Conservation (phyloP, 805 yeast genomes). For the Metschnikowia corniflorae region DNA sequence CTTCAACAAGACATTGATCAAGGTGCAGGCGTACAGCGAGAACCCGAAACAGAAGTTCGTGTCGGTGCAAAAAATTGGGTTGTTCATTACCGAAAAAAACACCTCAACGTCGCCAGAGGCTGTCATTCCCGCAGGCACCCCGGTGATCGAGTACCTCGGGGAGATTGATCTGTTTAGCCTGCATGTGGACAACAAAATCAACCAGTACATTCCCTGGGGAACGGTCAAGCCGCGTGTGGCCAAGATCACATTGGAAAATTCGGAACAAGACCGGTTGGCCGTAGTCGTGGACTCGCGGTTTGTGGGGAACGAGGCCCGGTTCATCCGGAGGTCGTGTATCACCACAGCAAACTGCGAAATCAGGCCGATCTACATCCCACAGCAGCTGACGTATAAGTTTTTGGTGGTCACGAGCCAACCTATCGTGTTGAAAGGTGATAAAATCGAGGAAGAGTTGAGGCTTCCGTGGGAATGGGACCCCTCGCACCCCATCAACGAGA, state of each 20-base stretch:
- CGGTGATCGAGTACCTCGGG: conserved; percentile 65
- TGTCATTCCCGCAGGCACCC: conserved; percentile 43
- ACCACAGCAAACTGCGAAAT: conserved; percentile 66
- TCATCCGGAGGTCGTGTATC: conserved; percentile 68
- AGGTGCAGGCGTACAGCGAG: conserved; percentile 59
- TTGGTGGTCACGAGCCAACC: conserved; percentile 53
- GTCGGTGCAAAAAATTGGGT: conserved; percentile 69
- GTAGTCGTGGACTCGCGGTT: conserved; percentile 77
- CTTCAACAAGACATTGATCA: conserved; percentile 29
- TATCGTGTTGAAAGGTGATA: conserved; percentile 34
- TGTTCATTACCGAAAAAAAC: conserved; percentile 41
- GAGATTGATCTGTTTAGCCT: conserved; percentile 63
- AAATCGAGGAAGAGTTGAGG: conserved; percentile 58
- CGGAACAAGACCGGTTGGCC: conserved; percentile 20
- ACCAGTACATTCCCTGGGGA: conserved; percentile 76
- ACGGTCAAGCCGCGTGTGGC: conserved; percentile 49
- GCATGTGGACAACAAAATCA: conserved; percentile 61
- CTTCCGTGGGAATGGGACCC: conserved; percentile 89
- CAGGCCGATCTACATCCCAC: conserved; percentile 42
- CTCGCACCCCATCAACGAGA: conserved; percentile 64
- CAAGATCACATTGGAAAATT: conserved; percentile 17
- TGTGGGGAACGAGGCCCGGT: conserved; percentile 72
- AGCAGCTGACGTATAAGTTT: conserved; percentile 45
- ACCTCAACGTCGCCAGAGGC: conserved; percentile 13
- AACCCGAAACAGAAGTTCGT: conserved; percentile 53